A percentile compares a stretch with the other conserved stretches of the same genome.
Conservation (phyloP, 164 flowering plant genomes). For the Tetrastigma voinierianum region DNA sequence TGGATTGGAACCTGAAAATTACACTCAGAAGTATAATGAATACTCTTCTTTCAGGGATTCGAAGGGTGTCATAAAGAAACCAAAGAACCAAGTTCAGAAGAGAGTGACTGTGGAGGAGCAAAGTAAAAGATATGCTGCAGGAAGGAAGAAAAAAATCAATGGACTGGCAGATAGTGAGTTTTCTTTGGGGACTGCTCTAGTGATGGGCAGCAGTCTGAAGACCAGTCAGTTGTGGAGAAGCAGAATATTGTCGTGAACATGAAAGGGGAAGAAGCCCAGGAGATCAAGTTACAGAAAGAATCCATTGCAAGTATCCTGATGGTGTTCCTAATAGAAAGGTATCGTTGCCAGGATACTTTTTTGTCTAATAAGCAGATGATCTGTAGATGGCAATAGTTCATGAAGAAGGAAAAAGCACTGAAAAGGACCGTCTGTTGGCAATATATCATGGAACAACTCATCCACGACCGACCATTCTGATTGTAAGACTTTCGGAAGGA, state of each 20-base stretch:
- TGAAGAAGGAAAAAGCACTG: constrained; percentile 4
- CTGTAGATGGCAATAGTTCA: neutral
- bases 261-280: constrained; percentile 45
- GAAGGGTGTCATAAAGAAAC: constrained; percentile 16
- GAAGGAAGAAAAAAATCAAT: constrained; percentile 46
- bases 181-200: constrained; percentile 12
- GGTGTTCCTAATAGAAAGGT: constrained; percentile 27
- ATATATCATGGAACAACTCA: constrained; percentile 18
- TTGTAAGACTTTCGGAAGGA: constrained; percentile 49
- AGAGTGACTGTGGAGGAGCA: constrained; percentile 18
- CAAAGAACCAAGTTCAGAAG: constrained; percentile 19
- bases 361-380: neutral
- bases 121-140: constrained; percentile 14
- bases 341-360: neutral
- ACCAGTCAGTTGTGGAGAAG: constrained; percentile 18
- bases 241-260: constrained; percentile 27
- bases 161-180: constrained; percentile 21
- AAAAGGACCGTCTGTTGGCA: constrained; percentile 22
- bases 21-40: constrained; percentile 4
- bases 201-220: constrained; percentile 21
- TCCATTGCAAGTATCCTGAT: constrained; percentile 26
- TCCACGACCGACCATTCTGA: constrained; percentile 38
- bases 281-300: constrained; percentile 36
- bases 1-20: no score
- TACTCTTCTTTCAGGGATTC: constrained; percentile 26